phyloP scores from a whole-genome alignment of 2,329 filamentous ascomycete species.

The Ophiosphaerella korrae region DNA sequence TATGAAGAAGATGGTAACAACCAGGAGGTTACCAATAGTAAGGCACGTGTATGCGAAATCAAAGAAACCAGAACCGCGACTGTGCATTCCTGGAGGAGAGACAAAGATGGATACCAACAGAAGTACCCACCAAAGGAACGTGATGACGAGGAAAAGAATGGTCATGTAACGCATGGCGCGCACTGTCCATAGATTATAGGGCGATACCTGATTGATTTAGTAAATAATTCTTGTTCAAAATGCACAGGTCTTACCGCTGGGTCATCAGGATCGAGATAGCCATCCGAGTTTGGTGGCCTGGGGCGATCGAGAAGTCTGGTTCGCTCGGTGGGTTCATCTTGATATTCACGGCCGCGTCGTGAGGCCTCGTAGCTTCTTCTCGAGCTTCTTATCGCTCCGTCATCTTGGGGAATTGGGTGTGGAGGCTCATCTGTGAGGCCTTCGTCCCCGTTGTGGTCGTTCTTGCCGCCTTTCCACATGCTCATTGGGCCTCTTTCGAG shows the following conservation, averaged over 20 bases:
- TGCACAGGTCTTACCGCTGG: slow-evolving; percentile 68
- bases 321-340: slow-evolving; percentile 63
- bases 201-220: slow-evolving; percentile 63
- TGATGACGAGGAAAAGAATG: slow-evolving; percentile 73
- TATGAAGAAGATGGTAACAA: slow-evolving; percentile 84
- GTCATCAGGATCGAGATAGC: slow-evolving; percentile 77
- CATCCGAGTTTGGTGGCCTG: slow-evolving; percentile 64
- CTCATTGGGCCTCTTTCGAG: slow-evolving; percentile 42
- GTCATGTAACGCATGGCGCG: slow-evolving; percentile 79
- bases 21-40: slow-evolving; percentile 74
- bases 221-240: neutral
- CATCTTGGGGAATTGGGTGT: slow-evolving; percentile 23
- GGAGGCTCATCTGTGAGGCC: slow-evolving; percentile 25
- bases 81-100: slow-evolving; percentile 84
- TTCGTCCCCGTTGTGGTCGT: slow-evolving; percentile 49
- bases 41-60: slow-evolving; percentile 83
- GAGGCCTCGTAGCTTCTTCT: slow-evolving; percentile 36
- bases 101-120: slow-evolving; percentile 89
- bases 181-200: slow-evolving; percentile 94
- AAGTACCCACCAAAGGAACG: slow-evolving; percentile 90
- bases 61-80: slow-evolving; percentile 89
- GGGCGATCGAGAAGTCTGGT: slow-evolving; percentile 68
- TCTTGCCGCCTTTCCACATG: slow-evolving; percentile 60
- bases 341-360: slow-evolving; percentile 34
- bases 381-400: slow-evolving; percentile 31